phyloP scores from a whole-genome alignment of 768 basidiomycete species.

The Pisolithus tinctorius region DNA sequence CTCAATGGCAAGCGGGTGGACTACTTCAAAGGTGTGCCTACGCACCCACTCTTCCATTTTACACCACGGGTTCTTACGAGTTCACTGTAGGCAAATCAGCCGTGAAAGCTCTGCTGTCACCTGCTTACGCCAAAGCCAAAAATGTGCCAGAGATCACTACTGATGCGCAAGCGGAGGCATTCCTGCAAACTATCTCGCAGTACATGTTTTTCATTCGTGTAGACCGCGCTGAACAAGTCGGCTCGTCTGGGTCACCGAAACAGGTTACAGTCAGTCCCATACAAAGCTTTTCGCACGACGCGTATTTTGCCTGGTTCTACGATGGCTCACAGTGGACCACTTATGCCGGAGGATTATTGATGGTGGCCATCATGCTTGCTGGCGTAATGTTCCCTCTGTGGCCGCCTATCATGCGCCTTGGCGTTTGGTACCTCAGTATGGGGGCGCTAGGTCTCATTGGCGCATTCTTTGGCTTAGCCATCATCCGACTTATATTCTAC shows the following conservation, averaged over 20 bases:
- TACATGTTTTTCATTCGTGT: constrained; percentile 92
- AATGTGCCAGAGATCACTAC: constrained; percentile 65
- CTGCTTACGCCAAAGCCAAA: constrained; percentile 86
- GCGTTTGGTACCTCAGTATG: constrained; percentile 93
- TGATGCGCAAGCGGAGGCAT: constrained; percentile 66
- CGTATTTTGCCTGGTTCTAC: constrained; percentile 96
- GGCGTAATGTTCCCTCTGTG: constrained; percentile 99
- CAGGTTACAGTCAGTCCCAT: constrained; percentile 68
- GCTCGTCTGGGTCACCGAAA: constrained; percentile 61
- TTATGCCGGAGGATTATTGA: constrained; percentile 80
- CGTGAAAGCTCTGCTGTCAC: constrained; percentile 84
- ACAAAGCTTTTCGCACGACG: constrained; percentile 69
- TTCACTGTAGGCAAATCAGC: constrained; percentile 74
- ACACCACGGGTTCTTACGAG: not conserved
- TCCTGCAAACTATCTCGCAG: constrained; percentile 67
- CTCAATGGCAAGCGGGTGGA: constrained; percentile 92
- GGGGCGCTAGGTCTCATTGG: constrained; percentile 83
- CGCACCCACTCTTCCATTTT: not conserved
- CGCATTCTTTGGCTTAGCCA: constrained; percentile 84
- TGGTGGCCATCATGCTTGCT: constrained; percentile 91
- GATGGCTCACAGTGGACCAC: constrained; percentile 92
- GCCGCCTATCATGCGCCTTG: constrained; percentile 87
- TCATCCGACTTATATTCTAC: constrained; percentile 90
- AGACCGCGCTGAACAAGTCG: constrained; percentile 53
- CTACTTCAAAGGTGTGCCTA: constrained; percentile 90